phyloP scores from a whole-genome alignment of 768 basidiomycete species.

The Hericium alpestre region DNA sequence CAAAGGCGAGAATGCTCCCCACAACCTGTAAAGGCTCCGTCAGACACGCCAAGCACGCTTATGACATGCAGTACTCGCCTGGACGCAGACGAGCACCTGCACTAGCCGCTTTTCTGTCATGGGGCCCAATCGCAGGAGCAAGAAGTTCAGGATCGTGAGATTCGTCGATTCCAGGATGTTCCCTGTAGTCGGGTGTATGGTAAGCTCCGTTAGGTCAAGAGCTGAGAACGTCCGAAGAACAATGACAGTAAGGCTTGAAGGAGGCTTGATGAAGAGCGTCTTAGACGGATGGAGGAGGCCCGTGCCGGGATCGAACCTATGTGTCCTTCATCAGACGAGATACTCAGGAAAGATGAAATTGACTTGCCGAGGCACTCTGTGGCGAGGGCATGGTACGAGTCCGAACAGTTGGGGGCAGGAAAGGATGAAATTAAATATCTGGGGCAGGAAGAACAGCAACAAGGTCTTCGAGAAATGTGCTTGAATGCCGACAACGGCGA shows the following conservation, averaged over 20 bases:
- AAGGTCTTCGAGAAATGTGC: conserved; percentile 97
- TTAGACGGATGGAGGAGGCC: conserved; percentile 74
- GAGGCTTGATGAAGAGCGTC: conserved; percentile 46
- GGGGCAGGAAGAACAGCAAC: conserved; percentile 92
- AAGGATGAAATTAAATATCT: conserved; percentile 93
- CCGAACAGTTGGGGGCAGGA: conserved; percentile 94
- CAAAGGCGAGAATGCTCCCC: conserved; percentile 76
- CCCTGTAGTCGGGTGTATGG: conserved; percentile 40
- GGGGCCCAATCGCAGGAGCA: conserved; percentile 71
- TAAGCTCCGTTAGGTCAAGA: conserved; percentile 60
- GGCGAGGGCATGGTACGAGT: conserved; percentile 86
- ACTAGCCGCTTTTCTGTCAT: conserved; percentile 80
- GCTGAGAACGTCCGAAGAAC: conserved; percentile 49
- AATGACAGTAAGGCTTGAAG: conserved; percentile 41
- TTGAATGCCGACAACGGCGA: conserved; percentile 94
- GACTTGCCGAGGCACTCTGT: conserved; percentile 79
- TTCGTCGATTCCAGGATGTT: conserved; percentile 69
- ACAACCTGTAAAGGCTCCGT: conserved; percentile 33
- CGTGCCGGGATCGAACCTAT: conserved; percentile 65
- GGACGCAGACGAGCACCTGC: conserved; percentile 58
- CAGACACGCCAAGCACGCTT: neutral
- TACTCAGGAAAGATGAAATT: neutral
- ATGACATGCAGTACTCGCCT: conserved; percentile 33
- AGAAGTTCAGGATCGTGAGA: conserved; percentile 81
- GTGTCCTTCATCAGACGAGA: neutral